Base-by-base conservation (phyloP, 768 basidiomycete species). In the Atractiella rhizophila region DNA sequence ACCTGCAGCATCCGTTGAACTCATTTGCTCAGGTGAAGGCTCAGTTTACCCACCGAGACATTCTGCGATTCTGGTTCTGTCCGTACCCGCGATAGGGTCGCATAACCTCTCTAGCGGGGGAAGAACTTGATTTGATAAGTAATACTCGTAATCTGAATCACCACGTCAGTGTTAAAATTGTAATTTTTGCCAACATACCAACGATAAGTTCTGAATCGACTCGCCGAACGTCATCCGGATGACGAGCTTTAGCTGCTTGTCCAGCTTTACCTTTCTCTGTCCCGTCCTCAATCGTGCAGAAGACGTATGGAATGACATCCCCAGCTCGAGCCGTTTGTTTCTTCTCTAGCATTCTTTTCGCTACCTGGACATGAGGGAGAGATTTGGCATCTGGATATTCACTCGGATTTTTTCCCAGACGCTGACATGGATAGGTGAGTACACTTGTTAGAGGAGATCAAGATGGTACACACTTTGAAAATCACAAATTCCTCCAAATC, bases 321-420 rank as follows among this genome's bases (percentile, higher is more conserved):
- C 91, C 86, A 1, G 66, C 67, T 25, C 74, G 73, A 0, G 82
- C 79, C 10, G 70, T 71, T 5, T 68, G 71, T 25, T 85, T 82
- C 48, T 70, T 76, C 4, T 70, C 65, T 60, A 85, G 86, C 74
- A 88, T 69, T 28, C 79, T 68, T 36, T 91, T 62, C 0, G 86
- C 88, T 15, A 98, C 91, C 53, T 91, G 85, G 1, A 96, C 88
- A 53, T 98, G 91, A 2, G 91, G 91, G 51, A 86, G 86, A 28
- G 66, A 73, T 60, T 94, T 94, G 6, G 71, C 77, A 55, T 96
- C 88, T 0, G 88, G 86, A 55, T 94, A 98, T 52, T 91, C 86
- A 51, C 88, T 79, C 0, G 88, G 88, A 47, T 81, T 81, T 63
- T 94, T 96, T 12, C 91, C 81, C 40, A 98, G 65, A 40, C 91